phyloP scores from a whole-genome alignment of 768 basidiomycete genomes.

The Russula foetens region DNA sequence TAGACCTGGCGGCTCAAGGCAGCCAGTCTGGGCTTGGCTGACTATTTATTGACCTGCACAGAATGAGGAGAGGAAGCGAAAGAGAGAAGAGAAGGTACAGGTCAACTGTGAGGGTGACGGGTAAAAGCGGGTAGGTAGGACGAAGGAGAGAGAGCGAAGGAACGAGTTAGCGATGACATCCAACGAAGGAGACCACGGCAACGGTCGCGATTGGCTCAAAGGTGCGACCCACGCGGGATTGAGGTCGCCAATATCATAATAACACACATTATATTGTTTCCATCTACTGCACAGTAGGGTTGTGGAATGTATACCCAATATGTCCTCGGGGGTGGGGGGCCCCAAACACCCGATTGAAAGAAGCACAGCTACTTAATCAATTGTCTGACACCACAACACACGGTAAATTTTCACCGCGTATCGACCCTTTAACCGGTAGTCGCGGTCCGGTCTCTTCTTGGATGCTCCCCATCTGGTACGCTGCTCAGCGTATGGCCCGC shows the following conservation, averaged over 20 bases:
- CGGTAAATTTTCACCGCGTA: no score
- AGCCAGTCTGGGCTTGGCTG: not conserved
- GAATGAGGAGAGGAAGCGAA: not conserved
- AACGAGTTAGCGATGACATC: not conserved
- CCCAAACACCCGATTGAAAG: no score
- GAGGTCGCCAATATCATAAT: no score
- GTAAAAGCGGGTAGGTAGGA: not conserved
- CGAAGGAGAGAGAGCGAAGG: not conserved
- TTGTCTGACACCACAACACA: no score
- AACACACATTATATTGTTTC: no score
- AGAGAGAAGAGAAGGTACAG: not conserved
- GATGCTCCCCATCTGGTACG: not conserved
- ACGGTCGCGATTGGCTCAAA: conserved; percentile 18
- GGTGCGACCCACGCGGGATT: not conserved
- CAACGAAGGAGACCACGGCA: conserved; percentile 16
- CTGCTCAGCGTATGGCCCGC: not conserved
- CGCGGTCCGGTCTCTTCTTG: no score
- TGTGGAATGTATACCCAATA: no score
- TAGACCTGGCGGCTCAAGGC: not conserved
- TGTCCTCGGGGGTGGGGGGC: no score
- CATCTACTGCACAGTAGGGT: no score
- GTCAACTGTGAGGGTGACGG: not conserved
- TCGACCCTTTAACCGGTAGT: no score
- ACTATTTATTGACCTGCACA: not conserved
- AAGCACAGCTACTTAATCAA: no score